Base-by-base conservation (phyloP, 2,329 filamentous ascomycete species). In the Botrytis deweyae region DNA sequence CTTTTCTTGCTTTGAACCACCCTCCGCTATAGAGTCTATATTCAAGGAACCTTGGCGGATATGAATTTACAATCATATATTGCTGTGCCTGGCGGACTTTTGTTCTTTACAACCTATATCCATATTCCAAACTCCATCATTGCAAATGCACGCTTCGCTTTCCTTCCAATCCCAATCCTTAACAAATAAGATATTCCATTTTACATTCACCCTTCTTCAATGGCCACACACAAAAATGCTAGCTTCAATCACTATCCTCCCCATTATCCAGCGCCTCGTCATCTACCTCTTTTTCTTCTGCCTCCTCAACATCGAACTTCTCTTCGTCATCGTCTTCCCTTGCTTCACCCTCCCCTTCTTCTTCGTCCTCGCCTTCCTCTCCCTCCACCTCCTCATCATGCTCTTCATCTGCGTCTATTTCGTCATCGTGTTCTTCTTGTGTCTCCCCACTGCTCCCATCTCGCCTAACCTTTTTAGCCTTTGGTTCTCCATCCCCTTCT, bases 251-350 rank as follows among this genome's bases (percentile, higher is more conserved):
- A 52, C 79, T 80, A 74, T 90, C 89, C 70, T 88, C 86, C 18
- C 87, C 88, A 79, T 86, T 83, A 76, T 90, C 89, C 74, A 91
- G 81, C 20, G 89, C 90, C 76, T 92, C 90, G 73, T 84, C 87
- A 14, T 84, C 83, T 3, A 78, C 81, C 59, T 84, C 84, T 33
- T 85, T 84, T 6, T 85, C 85, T 76, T 84, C 86, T 66, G 88
- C 86, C 52, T 88, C 87, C 59, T 88, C 88, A 0, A 83, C 86
- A 29, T 87, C 85, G 7, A 85, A 85, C 69, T 88, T 87, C 59
- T 88, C 87, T 58, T 86, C 86, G 16, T 86, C 86, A 6, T 86
- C 88, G 25, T 87, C 88, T 0, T 84, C 86, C 16, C 86, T 85
- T 0, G 86, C 86, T 25, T 87, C 86, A 42, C 87, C 87, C 6